Percentiles rank a stretch among this genome's conserved stretches.
phyloP scores from a whole-genome alignment of 2,329 filamentous ascomycete species.

The Pleomassaria siparia region DNA sequence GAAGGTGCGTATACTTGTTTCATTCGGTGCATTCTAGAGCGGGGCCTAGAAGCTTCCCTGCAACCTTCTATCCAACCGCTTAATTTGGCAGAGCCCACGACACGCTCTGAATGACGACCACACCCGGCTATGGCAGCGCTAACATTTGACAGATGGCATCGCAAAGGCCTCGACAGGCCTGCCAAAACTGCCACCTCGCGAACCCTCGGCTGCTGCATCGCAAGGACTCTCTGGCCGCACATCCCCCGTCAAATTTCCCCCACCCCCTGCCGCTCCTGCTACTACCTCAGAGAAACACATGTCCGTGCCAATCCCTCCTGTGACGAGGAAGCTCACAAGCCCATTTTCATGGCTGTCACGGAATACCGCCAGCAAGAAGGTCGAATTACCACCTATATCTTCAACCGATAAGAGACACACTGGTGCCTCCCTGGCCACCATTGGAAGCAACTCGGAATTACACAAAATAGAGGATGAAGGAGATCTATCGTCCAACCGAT shows the following conservation, averaged over 20 bases:
- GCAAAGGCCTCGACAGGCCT: slow-evolving; percentile 30
- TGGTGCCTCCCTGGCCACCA: slow-evolving; percentile 74
- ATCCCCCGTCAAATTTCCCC: slow-evolving; percentile 60
- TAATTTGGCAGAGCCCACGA: background rate
- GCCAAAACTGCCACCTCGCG: slow-evolving; percentile 59
- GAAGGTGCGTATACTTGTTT: slow-evolving; percentile 50
- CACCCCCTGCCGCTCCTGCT: slow-evolving; percentile 39
- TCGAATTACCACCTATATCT: slow-evolving; percentile 59
- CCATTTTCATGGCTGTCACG: slow-evolving; percentile 41
- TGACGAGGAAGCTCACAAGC: slow-evolving; percentile 74
- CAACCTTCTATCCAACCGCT: background rate
- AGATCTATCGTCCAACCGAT: slow-evolving; percentile 32
- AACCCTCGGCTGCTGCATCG: slow-evolving; percentile 41
- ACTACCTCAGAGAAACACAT: slow-evolving; percentile 31
- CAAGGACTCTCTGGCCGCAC: slow-evolving; percentile 73
- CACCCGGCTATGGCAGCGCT: slow-evolving; percentile 10
- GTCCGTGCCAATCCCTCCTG: slow-evolving; percentile 36
- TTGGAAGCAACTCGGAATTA: slow-evolving; percentile 79
- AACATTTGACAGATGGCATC: slow-evolving; percentile 29
- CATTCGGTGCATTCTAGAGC: slow-evolving; percentile 2
- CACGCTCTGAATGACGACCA: background rate
- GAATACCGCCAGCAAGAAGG: slow-evolving; percentile 58
- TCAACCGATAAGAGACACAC: slow-evolving; percentile 61
- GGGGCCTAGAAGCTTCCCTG: background rate
- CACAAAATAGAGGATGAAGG: slow-evolving; percentile 69